These are phyloP conservation scores for Paramecium octaurelia DNA, from an alignment of 73 alveolate genomes.

Conservation along the genomic window DNA sequence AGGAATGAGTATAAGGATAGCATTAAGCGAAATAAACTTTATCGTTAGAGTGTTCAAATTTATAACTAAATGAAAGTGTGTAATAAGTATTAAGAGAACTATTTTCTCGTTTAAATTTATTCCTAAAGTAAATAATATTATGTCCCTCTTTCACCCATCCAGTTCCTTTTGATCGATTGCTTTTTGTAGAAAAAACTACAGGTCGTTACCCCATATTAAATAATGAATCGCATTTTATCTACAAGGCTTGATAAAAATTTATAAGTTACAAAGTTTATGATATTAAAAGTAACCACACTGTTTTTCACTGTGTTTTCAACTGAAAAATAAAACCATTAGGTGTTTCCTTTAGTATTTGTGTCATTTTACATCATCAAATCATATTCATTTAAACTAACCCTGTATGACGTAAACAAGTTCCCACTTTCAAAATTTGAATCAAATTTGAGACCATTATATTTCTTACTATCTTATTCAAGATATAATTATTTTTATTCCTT, in stretches of 20 bases:
- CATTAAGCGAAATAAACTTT: constrained; percentile 95
- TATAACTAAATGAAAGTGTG: constrained; percentile 88
- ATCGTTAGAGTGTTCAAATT: constrained; percentile 86
- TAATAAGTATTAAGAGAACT: constrained; percentile 67
- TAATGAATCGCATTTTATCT: constrained; percentile 76
- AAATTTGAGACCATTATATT: constrained; percentile 28
- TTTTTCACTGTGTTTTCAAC: constrained; percentile 25
- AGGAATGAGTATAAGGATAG: constrained; percentile 87
- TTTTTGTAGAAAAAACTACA: constrained; percentile 67
- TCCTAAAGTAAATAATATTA: constrained; percentile 67
- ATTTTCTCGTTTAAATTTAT: constrained; percentile 43
- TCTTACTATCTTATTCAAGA: neutral
- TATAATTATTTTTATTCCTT: neutral
- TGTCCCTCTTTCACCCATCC: constrained; percentile 79
- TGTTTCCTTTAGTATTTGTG: constrained; percentile 66
- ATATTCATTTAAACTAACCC: constrained; percentile 56
- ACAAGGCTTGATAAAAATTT: neutral
- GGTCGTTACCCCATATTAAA: constrained; percentile 85
- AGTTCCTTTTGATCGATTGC: constrained; percentile 4
- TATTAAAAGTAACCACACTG: constrained; percentile 54
- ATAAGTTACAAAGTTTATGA: constrained; percentile 57
- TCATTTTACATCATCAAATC: constrained; percentile 62
- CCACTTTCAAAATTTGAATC: constrained; percentile 65
- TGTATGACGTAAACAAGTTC: constrained; percentile 39
- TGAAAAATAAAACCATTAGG: constrained; percentile 67